Base-by-base conservation (phyloP, 345 rosid species). In the Boechera divaricarpa region DNA sequence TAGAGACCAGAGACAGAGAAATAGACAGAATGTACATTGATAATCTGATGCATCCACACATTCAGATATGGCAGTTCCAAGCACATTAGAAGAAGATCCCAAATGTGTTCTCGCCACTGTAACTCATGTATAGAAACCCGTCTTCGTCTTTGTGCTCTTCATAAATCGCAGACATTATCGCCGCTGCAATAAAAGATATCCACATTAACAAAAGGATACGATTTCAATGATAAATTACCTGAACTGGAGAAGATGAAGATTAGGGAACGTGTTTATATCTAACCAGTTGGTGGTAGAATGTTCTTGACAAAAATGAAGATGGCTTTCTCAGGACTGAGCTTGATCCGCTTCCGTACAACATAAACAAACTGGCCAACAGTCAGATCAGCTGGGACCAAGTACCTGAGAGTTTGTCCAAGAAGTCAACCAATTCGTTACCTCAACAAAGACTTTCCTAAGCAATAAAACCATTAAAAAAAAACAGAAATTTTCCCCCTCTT, bases 291-390 rank as follows among this genome's bases (percentile, higher is more conserved):
- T 18, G 90, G 86, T 47, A 84, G 74, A 71, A 86, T 68, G 68
- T 84, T 83, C 82, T 83, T 83, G 74, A 86, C 86, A 21, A 86
- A 86, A 33, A 83, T 79, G 72, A 86, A 86, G 63, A 86, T 86
- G 16, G 88, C 90, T 81, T 86, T 86, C 84, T 86, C 90, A 2
- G 90, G 85, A 59, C 84, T 84, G 21, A 86, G 86, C 83, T 86
- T 85, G 73, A 86, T 85, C 74, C 88, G 77, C 78, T 86, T 86
- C 18, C 90, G 81, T 0, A 86, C 90, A 58, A 86, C 90, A 29
- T 86, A 86, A 35, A 86, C 88, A n/a, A 86, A 86, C 72, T 86
- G 90, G 5, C 90, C 90, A 69, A 86, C 90, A 29, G 88, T 86
- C 10, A 86, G 77, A 83, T 85, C 90, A 73, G 86, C 90, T 7